Evolutionary conservation across 1,284 basidiomycete species (phyloP), one percentile per base, ranked within the genome.

Genomic region (Fomitopsis schrenkii): DNA sequence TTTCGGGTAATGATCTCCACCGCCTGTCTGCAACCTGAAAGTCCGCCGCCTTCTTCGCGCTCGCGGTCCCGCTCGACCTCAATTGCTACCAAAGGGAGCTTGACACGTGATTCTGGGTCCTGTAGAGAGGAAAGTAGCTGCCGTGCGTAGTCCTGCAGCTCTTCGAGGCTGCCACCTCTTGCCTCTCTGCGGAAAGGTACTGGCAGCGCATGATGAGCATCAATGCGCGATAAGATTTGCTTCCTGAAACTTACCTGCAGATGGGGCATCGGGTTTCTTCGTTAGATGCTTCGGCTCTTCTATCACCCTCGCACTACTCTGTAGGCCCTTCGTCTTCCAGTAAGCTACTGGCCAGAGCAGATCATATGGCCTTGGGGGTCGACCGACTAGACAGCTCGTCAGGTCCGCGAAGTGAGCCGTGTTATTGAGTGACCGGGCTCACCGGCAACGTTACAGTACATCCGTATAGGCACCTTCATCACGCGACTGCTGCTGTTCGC

Each of bases 1-100:
- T 93, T 93, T 45, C 95, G 79, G 15, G 94, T 95, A 48, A 97
- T 77, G 52, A 97, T 87, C 76, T 97, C 95, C 1, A 98, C 93
- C 0, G 94, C 94, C 68, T 95, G 90, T 59, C 93, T 82, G 73
- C 95, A 97, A 0, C 90, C 89, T 3, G 82, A 83, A 63, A 86
- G 72, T 17, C 76, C 80, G 3, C 82, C 82, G 66, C 77, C 78
- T 58, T 76, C 72, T 71, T 77, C 74, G 58, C 67, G 71, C 67
- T 70, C 69, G 22, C 62, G 59, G 46, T 67, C 60, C 55, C 66
- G 57, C 61, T 64, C 64, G 26, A 64, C 61, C 53, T 64, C 61
- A 22, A 71, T 68, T n/a, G 70, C 65, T 53, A 74, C 75, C 0
- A 67, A 65, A 2, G 73, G 71, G 5, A 72, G 62, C 63, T 73